Base-by-base conservation (phyloP, 1,284 basidiomycete genomes). In the Marasmius sp. region DNA sequence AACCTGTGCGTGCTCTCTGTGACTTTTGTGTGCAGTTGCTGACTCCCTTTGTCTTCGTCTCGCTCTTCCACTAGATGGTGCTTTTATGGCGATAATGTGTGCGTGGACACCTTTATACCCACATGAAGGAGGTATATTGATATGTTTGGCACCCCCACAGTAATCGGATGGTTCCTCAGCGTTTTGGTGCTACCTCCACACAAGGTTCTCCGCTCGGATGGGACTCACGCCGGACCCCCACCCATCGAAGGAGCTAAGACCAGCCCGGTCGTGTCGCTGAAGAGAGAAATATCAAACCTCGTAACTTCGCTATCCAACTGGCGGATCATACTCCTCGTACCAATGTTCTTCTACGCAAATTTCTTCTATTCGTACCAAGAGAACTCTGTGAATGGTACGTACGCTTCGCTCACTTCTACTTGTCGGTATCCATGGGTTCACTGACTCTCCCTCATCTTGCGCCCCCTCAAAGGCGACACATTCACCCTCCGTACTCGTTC, bases 351-450 rank as follows among this genome's bases (percentile, higher is more conserved):
- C 62, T 72, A 69, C 43, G 70, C 70, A 50, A 71, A 71, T 45
- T 72, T 71, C 57, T 71, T 70, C 62, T 72, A 72, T 58, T 71
- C 70, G 16, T 72, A 72, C 57, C 69, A 71, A 48, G 69, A 71
- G 37, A 72, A 71, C 56, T 66, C 57, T 16, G 70, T 71, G 18
- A 71, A 71, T 41, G 70, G 69, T 70, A 49, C 37, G 57, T 50
- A 27, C 27, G 27, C 5, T 27, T 27, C 5, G 27, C 27, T 5
- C 5, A 27, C 27, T 27, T 27, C 27, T 27, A 27, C 5, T 27
- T 27, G 27, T 27, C 5, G 27, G 27, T 5, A 27, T 27, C 5
- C 27, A 27, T 27, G 5, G 27, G 27, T 27, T 27, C 5, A 27
- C 27, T 27, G 27, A 27, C 27, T 27, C 27, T 27, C 5, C 27